Evolutionary conservation across 768 basidiomycete species (phyloP), one percentile per base, ranked within the genome.

Genomic region (Tulasnella sp.): DNA sequence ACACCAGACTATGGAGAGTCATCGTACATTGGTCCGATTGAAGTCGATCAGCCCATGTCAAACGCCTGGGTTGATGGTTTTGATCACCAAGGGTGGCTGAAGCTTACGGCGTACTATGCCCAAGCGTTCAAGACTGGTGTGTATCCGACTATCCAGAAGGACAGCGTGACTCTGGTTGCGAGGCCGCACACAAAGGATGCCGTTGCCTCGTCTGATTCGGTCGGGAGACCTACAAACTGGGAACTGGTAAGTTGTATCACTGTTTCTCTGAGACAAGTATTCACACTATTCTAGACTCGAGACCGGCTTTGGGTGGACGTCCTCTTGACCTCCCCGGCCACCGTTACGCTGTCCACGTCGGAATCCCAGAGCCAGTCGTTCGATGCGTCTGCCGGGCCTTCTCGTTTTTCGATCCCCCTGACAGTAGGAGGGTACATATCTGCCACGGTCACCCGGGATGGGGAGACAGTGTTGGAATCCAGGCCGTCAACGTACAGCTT

Each of bases 1-100:
- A 15, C 29, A 39, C 25, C 23, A 58, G 59, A 71, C 55, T 71
- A 67, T 55, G 70, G 70, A 63, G 70, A 71, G 60, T 68, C 68
- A 4, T 68, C 68, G 6, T 71, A 71, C 64, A 67, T 71, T 39
- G 68, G 68, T 58, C 67, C 68, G 12, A 65, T 65, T 43, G 52
- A 51, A 6, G 63, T 59, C n/a, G 65, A 59, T 29, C 60, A 65
- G 52, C 63, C 66, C 6, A 64, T 61, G 51, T 61, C 62, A 6
- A 56, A 64, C 34, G 55, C 57, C 32, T 64, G 63, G 63, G 63
- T 64, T 31, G 51, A 64, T 51, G 63, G 63, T 14, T 59, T 62
- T 50, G 60, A 61, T n/a, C 63, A 64, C 36, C 49, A 49, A 17
- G 43, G 46, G n/a, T 41, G 43, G 43, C 36, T 61, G 8, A 34